Evolutionary conservation across 768 basidiomycete species (phyloP), one percentile per base, ranked within the genome.

Genomic region (Pulveroboletus sp.): DNA sequence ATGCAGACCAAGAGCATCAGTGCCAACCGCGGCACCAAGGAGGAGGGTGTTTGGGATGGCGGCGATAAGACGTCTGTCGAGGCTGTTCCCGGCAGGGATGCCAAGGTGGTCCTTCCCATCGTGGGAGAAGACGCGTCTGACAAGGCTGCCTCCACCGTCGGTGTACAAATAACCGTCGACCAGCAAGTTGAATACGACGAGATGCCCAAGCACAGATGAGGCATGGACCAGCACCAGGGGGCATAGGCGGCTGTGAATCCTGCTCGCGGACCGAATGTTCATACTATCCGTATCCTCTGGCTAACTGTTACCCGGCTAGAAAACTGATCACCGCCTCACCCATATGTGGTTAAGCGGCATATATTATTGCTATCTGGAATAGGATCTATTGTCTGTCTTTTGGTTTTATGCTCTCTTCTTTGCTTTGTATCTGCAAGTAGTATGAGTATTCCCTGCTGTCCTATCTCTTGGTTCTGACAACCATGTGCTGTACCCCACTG

Each of bases 131-230:
- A 62, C 20, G 62, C 67, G 6, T 52, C 58, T 1, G 62, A 56
- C 31, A 56, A 27, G 45, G 44, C 54, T 5, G 49, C 49, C 10
- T 57, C 62, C 24, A 52, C 59, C 0, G 57, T 60, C 63, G 81
- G 80, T n/a, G 79, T 83, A 30, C 81, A 80, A 56, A 71, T 83
- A 48, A 81, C 80, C 1, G 74, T 83, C 45, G 76, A 83, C 50
- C 66, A 75, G 34, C 75, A 83, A 56, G 70, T 82, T 43, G 77
- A 78, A 23, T 81, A 79, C 48, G 78, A 79, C 47, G 60, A 66
- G 6, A 1, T 45, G 20, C 51, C 57, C 6, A 53, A 52, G 13
- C 57, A 48, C 36, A 54, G 55, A 35, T 65, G 47, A 57, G 23
- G 12, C 10, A 14, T 17, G 19, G 17, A 22, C 32, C 23, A n/a